Evolutionary conservation across 768 basidiomycete species (phyloP), one percentile per base, ranked within the genome.

Genomic region (Psilocybe subaeruginosa): DNA sequence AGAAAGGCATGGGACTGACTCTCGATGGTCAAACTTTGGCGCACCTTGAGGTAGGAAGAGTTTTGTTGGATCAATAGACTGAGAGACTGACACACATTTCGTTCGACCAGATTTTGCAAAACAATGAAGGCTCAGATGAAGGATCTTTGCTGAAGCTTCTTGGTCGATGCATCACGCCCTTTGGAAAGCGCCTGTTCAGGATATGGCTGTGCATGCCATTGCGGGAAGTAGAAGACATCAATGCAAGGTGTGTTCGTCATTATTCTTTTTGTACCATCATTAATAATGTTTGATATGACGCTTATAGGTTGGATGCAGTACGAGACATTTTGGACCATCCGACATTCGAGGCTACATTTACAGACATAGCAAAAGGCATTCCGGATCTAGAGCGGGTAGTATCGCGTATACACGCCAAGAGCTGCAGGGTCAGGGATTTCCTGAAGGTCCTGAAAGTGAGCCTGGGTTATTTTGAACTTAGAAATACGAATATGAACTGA

Each of bases 201-300:
- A 91, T 97, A 56, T 99, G 97, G 97, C 80, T 99, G 7, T 97
- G 94, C 64, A 90, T 90, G 82, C 97, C 97, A 17, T 76, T 99
- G 63, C 86, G 90, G 31, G 86, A 92, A 41, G 87, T 88, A 37
- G 72, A 82, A 9, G 92, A 92, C 51, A 99, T 99, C 75, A 96
- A 97, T 69, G 89, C 92, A 43, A 83, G 95, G 95, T 93, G 68
- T n/a, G 65, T 59, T 3, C 30, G 49, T 30, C 41, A 14, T 33
- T 19, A 11, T 49, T 33, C 16, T 17, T 19, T 29, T 47, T 35
- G 4, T 11, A 7, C 33, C 33, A 35, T 11, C 33, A 35, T 7
- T 7, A 35, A 11, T 35, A 17, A 43, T 41, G 47, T 51, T 35
- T 50, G 14, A 29, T n/a, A 5, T 23, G 2, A 23, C 37, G 12